Evolutionary conservation across 164 flowering plant species (phyloP).

Genomic region (Stephania yunnanensis): DNA sequence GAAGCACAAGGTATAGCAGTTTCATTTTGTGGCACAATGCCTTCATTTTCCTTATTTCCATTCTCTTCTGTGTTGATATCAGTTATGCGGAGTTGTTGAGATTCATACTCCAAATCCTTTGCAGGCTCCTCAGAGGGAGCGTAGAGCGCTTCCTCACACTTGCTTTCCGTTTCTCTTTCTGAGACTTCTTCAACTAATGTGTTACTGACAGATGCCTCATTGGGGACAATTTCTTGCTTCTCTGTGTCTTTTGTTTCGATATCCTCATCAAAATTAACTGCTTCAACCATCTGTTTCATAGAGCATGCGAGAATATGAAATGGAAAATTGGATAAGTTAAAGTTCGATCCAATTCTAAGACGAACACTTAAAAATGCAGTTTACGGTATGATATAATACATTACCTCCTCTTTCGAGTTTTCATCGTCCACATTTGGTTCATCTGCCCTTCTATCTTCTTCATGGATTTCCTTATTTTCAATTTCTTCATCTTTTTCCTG

Average conservation of each 20-base stretch:
- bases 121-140: slow-evolving; percentile 6
- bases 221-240: neutral
- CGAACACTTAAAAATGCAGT: neutral
- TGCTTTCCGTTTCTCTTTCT: slow-evolving; percentile 4
- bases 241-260: slow-evolving; percentile 10
- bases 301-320: neutral
- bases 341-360: neutral
- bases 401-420: slow-evolving; percentile 12
- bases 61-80: slow-evolving; percentile 16
- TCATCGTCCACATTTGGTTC: neutral
- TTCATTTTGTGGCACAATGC: neutral
- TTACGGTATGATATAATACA: slow-evolving; percentile 3
- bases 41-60: slow-evolving; percentile 16
- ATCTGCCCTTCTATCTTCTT: neutral
- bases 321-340: neutral
- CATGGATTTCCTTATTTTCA: slow-evolving; percentile 5
- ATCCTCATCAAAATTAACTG: slow-evolving; percentile 10
- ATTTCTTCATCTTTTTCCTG: slow-evolving; percentile 1
- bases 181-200: slow-evolving; percentile 12
- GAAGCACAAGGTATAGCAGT: neutral
- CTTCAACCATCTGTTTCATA: slow-evolving; percentile 14
- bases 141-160: slow-evolving; percentile 9
- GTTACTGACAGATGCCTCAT: neutral
- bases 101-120: slow-evolving; percentile 14
- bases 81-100: slow-evolving; percentile 12